A percentile compares a stretch with the other conserved stretches of the same genome.
phyloP scores from a whole-genome alignment of 106 monocot genomes.

The Iris macrosiphon region DNA sequence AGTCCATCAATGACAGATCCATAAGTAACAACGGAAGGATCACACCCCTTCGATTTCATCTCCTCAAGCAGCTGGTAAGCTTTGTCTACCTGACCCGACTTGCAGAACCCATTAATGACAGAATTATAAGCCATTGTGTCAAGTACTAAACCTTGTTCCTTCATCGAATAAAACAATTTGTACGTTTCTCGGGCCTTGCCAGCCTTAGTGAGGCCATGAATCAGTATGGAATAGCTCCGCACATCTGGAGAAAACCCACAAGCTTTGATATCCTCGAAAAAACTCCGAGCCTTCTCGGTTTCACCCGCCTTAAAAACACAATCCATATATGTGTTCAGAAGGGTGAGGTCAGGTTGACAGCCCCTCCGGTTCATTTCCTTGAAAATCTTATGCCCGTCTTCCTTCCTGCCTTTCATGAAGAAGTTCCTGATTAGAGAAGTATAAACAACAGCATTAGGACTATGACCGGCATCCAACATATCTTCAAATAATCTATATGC shows the following conservation, averaged over 20 bases:
- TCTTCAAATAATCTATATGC: constrained; percentile 82
- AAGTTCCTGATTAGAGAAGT: constrained; percentile 87
- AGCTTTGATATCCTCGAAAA: constrained; percentile 77
- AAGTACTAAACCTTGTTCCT: constrained; percentile 73
- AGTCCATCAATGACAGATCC: constrained; percentile 89
- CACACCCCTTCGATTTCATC: constrained; percentile 67
- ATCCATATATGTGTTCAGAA: constrained; percentile 97
- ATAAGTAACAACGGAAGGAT: constrained; percentile 87
- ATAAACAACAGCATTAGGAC: constrained; percentile 76
- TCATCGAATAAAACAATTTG: constrained; percentile 80
- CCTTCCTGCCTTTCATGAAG: constrained; percentile 77
- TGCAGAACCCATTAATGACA: constrained; percentile 93
- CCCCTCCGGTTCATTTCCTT: constrained; percentile 80
- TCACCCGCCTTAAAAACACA: constrained; percentile 92
- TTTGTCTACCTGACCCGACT: constrained; percentile 91
- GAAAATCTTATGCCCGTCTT: constrained; percentile 93
- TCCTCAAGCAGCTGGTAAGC: constrained; percentile 97
- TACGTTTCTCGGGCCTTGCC: constrained; percentile 72
- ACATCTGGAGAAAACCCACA: constrained; percentile 69
- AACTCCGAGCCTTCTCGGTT: constrained; percentile 45
- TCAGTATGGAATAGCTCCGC: constrained; percentile 77
- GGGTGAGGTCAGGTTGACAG: constrained; percentile 74
- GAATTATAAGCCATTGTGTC: constrained; percentile 82
- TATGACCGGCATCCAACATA: constrained; percentile 83
- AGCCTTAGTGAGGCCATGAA: constrained; percentile 83